Conservation (phyloP, 352 stramenopile species). For the Phytophthora agathidicida region DNA sequence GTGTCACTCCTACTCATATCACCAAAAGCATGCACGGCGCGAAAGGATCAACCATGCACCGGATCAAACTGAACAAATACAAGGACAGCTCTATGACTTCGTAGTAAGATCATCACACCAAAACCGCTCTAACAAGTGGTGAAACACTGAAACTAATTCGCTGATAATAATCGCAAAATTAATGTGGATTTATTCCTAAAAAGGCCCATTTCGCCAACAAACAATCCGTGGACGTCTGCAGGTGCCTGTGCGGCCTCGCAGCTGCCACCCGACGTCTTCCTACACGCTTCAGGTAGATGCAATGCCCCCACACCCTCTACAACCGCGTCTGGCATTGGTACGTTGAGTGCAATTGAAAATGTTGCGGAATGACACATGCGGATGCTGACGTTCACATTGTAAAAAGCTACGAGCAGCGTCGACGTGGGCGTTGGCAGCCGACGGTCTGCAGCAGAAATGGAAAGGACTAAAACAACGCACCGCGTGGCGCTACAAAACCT, state of each 20-base stretch:
- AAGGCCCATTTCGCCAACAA: slow-evolving; percentile 8
- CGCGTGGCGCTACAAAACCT: slow-evolving; percentile 78
- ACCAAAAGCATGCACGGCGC: no score
- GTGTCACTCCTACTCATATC: no score
- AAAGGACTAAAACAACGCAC: slow-evolving; percentile 84
- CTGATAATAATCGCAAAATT: no score
- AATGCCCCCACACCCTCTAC: neutral
- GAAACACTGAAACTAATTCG: no score
- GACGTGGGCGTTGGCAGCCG: slow-evolving; percentile 79
- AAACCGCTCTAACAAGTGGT: neutral
- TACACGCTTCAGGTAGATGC: neutral
- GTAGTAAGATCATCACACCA: neutral
- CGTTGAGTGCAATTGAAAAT: neutral
- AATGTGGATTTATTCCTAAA: neutral
- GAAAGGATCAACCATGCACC: no score
- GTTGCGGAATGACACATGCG: slow-evolving; percentile 1
- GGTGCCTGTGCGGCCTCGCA: slow-evolving; percentile 15
- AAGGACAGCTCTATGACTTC: neutral
- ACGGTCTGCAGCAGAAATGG: slow-evolving; percentile 82
- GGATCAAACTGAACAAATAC: no score
- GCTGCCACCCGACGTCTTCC: neutral
- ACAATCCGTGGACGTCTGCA: slow-evolving; percentile 17
- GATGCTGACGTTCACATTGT: slow-evolving; percentile 9
- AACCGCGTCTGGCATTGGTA: slow-evolving; percentile 13
- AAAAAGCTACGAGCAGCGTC: slow-evolving; percentile 44